Evolutionary conservation across 768 basidiomycete genomes (phyloP).

Genomic region (Dacryopinax primogenitus): DNA sequence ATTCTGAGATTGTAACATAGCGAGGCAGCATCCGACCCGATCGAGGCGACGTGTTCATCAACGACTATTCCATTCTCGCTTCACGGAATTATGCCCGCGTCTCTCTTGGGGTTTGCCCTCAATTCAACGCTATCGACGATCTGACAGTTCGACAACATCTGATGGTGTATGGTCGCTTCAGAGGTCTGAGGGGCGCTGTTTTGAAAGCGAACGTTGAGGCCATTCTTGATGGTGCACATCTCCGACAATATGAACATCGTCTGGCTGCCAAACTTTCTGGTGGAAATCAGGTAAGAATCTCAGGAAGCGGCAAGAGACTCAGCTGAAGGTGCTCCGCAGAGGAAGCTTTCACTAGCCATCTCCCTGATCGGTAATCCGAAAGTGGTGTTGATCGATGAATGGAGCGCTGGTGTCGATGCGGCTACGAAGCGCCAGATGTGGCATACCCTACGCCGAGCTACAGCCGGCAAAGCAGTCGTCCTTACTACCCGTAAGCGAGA

Average conservation of each 20-base stretch:
- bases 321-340: neutral
- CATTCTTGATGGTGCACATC: slow-evolving; percentile 41
- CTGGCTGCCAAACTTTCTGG: slow-evolving; percentile 64
- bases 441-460: slow-evolving; percentile 52
- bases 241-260: slow-evolving; percentile 40
- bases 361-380: slow-evolving; percentile 45
- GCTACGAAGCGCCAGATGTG: slow-evolving; percentile 79
- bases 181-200: slow-evolving; percentile 48
- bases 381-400: slow-evolving; percentile 70
- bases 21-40: slow-evolving; percentile 35
- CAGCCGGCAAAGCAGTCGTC: slow-evolving; percentile 54
- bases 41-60: slow-evolving; percentile 54
- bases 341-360: neutral
- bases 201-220: slow-evolving; percentile 42
- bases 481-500: slow-evolving; percentile 53
- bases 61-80: slow-evolving; percentile 50
- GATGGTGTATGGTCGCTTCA: slow-evolving; percentile 54
- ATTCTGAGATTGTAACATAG: slow-evolving; percentile 34
- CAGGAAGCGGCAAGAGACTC: neutral
- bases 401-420: slow-evolving; percentile 70
- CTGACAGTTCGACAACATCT: slow-evolving; percentile 69
- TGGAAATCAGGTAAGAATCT: slow-evolving; percentile 43
- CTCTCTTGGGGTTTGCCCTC: slow-evolving; percentile 68
- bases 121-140: slow-evolving; percentile 75
- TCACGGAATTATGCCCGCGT: slow-evolving; percentile 51